phyloP scores from a whole-genome alignment of 2,329 filamentous ascomycete species.

The Colletotrichum orchidophilum region DNA sequence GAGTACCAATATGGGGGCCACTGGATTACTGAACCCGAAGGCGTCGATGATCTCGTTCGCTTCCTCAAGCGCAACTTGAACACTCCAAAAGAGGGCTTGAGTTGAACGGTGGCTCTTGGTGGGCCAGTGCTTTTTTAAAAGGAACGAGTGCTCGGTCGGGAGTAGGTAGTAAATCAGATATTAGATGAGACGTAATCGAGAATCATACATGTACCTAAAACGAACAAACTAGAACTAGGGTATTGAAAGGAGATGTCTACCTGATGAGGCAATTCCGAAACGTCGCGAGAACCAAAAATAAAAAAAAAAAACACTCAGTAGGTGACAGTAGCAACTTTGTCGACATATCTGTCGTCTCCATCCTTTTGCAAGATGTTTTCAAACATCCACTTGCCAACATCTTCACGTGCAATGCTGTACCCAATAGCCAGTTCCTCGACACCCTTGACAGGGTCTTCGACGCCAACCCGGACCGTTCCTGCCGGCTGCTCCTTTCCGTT shows the following conservation, averaged over 20 bases:
- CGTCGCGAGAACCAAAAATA: background rate
- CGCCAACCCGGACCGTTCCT: slow-evolving; percentile 39
- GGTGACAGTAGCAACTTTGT: slow-evolving; percentile 43
- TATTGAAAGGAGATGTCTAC: background rate
- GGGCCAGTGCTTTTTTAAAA: background rate
- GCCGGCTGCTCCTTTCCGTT: slow-evolving; percentile 38
- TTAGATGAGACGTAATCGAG: background rate
- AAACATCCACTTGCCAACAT: slow-evolving; percentile 53
- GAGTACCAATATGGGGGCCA: slow-evolving; percentile 42
- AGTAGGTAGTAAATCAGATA: background rate
- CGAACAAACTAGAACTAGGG: background rate
- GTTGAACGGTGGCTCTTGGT: background rate
- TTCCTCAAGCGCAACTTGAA: slow-evolving; percentile 31
- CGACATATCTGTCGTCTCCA: slow-evolving; percentile 36
- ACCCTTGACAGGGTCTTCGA: slow-evolving; percentile 45
- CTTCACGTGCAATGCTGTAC: slow-evolving; percentile 51
- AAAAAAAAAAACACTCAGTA: slow-evolving; percentile 21
- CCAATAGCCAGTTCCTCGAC: slow-evolving; percentile 49
- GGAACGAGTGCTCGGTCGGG: background rate
- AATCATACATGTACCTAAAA: too few relatives aligned
- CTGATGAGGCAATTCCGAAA: background rate
- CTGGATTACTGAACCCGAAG: slow-evolving; percentile 41
- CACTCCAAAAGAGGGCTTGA: background rate
- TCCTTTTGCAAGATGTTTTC: slow-evolving; percentile 44
- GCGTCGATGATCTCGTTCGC: slow-evolving; percentile 37